Base-by-base conservation (phyloP, 345 rosid genomes). In the Hibiscus tridactylites region DNA sequence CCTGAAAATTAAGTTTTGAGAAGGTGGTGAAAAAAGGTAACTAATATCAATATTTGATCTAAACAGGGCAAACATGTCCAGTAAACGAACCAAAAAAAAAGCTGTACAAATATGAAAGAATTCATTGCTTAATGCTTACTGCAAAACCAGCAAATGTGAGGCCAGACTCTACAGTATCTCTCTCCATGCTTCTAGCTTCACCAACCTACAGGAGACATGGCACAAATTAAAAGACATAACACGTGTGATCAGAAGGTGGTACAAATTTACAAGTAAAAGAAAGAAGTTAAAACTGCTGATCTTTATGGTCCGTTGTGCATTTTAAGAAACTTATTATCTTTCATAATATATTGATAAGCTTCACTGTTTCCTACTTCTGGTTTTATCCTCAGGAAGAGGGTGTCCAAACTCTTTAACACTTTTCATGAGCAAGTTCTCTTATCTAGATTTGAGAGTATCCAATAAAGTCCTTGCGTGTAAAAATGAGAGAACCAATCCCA, bases 91-190 rank as follows among this genome's bases (percentile, higher is more conserved):
- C 24, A 39, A 39, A 64, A 46, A 46, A 5, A 26, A 47, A 7
- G 44, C 0, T 28, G 33, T 15, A 15, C 3, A 70, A 56, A 35
- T 37, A 70, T 6, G 63, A 42, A 58, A 57, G 19, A 50, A 72
- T 73, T 37, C 52, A 44, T 46, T 53, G 15, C 63, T 74, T 73
- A 11, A 67, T 74, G 49, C 75, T 81, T 87, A 92, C 99, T 57
- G 93, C 95, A 92, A 96, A 96, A 76, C 99, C 99, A 80, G 96
- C 93, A 86, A 96, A 96, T 67, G 86, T 88, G 61, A 96, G 97
- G 72, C 87, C 91, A 84, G 80, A 83, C 84, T 96, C 99, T 80
- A 92, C 97, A 15, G 57, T 72, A 75, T 89, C 98, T 78, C 99
- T 87, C 62, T 92, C 98, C 98, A 92, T 70, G 86, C 84, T 92